These are phyloP conservation scores for Ceratobasidium sp. DNA, from an alignment of 1,284 basidiomycete genomes.

Conservation along the genomic window DNA sequence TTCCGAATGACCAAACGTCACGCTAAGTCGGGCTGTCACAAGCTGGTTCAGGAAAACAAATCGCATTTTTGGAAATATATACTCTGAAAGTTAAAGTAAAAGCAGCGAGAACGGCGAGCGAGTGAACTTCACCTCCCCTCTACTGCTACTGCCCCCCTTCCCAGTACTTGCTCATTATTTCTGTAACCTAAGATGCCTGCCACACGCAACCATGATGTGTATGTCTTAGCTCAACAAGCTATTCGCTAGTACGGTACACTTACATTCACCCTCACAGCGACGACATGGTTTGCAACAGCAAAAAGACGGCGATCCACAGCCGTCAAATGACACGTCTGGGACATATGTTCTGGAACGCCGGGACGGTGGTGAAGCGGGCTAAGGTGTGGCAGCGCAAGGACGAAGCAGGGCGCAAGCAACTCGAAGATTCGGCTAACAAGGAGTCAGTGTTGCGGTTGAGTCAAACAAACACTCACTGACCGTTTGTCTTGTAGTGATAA, in stretches of 20 bases:
- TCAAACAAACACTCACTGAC: background rate
- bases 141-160: background rate
- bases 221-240: background rate
- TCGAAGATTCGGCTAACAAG: background rate
- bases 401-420: background rate
- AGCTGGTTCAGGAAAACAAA: background rate
- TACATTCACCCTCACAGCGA: background rate
- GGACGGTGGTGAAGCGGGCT: background rate
- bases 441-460: background rate
- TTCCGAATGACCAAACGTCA: background rate
- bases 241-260: background rate
- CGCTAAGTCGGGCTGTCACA: background rate
- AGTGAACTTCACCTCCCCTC: background rate
- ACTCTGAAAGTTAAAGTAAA: background rate
- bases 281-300: background rate
- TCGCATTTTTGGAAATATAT: background rate
- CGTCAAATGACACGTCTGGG: background rate
- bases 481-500: background rate
- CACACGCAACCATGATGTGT: background rate
- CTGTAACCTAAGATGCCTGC: background rate
- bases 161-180: background rate
- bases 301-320: background rate
- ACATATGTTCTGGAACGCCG: background rate
- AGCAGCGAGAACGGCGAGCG: background rate
- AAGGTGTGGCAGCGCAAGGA: background rate